Evolutionary conservation across 2,329 filamentous ascomycete genomes (phyloP).

Genomic region (Colletotrichum destructivum): DNA sequence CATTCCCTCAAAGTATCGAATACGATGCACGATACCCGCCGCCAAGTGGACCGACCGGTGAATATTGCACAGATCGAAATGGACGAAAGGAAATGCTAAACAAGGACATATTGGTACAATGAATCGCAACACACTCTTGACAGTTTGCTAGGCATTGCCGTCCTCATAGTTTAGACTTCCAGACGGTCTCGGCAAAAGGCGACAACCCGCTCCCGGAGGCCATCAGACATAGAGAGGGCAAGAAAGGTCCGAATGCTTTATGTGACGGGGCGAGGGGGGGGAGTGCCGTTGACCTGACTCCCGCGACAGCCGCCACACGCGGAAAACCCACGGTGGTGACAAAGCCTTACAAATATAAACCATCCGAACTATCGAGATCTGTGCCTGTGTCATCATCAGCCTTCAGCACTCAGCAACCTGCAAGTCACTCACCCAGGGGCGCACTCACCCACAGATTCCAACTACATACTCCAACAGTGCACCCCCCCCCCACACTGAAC

Average conservation of each 20-base stretch:
- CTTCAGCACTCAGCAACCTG: conserved; percentile 24
- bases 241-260: conserved; percentile 27
- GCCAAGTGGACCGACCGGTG: conserved; percentile 29
- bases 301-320: conserved; percentile 35
- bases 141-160: conserved; percentile 12
- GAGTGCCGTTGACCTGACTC: conserved; percentile 2
- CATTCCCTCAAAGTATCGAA: conserved; percentile 16
- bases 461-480: conserved; percentile 2
- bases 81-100: background rate
- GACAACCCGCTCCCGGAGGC: conserved; percentile 8
- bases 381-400: conserved; percentile 34
- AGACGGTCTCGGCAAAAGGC: conserved; percentile 19
- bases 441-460: conserved; percentile 3
- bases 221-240: conserved; percentile 21
- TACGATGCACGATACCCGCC: conserved; percentile 40
- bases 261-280: conserved; percentile 33
- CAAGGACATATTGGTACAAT: conserved; percentile 4
- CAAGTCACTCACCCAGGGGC: conserved; percentile 25
- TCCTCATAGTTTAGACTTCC: conserved; percentile 10
- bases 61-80: conserved; percentile 23
- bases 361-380: conserved; percentile 33
- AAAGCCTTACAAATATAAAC: conserved; percentile 7
- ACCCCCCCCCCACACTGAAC: conserved; percentile 20
- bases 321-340: background rate
- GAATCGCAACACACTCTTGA: conserved; percentile 22